Percentiles rank a stretch among this genome's conserved stretches.
Conservation (phyloP, 2,329 filamentous ascomycete genomes). For the Aureobasidium melanogenum region DNA sequence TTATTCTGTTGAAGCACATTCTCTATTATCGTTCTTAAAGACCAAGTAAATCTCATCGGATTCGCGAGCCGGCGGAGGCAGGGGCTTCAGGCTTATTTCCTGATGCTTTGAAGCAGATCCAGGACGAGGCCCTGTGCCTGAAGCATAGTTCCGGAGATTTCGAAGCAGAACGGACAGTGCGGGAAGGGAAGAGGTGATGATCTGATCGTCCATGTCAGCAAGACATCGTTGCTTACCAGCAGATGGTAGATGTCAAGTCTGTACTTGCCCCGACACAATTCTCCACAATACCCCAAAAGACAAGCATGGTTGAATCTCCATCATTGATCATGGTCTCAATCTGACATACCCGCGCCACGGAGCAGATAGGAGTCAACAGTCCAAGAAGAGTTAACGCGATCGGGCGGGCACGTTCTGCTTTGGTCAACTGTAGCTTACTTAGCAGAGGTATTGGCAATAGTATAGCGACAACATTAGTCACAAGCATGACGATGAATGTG, state of each 20-base stretch:
- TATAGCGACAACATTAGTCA: not conserved
- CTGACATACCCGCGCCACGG: not conserved
- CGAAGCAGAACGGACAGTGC: not conserved
- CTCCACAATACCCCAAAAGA: not conserved
- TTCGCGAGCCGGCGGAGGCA: not conserved
- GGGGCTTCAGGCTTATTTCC: not conserved
- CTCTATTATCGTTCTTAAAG: not conserved
- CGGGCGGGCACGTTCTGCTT: not conserved
- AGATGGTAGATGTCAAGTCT: not conserved
- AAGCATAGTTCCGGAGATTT: not conserved
- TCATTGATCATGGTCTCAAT: not conserved
- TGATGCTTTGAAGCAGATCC: not conserved
- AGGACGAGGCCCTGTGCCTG: not conserved
- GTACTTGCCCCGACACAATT: not conserved
- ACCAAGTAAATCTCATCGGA: not conserved
- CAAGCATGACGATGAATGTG: not conserved
- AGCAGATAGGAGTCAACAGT: not conserved
- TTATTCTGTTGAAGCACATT: not conserved
- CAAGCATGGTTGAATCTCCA: not conserved
- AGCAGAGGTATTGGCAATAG: not conserved
- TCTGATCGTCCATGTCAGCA: not conserved
- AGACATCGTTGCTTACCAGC: not conserved
- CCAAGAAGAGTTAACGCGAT: not conserved
- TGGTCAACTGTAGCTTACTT: not conserved
- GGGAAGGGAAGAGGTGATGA: not conserved